These are phyloP conservation scores for Teratosphaeria destructans DNA, from an alignment of 2,329 filamentous ascomycete species.

Conservation along the genomic window DNA sequence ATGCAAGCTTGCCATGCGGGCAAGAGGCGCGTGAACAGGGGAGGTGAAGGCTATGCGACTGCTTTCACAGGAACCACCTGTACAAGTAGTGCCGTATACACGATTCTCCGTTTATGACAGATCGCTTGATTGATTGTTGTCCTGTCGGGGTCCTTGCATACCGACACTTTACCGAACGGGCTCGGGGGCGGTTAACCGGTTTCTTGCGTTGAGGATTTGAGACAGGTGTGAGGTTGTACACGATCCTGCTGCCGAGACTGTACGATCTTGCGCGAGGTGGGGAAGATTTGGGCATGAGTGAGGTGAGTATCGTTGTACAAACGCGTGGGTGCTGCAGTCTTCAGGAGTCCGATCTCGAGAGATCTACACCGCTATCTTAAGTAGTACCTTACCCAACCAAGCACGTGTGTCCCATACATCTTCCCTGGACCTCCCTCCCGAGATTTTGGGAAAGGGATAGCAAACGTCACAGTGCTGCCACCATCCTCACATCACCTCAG, in stretches of 20 bases:
- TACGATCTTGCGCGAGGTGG: neutral
- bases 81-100: neutral
- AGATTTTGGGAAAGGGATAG: neutral
- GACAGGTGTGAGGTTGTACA: neutral
- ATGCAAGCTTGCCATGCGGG: no score
- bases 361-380: neutral
- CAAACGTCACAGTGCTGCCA: neutral
- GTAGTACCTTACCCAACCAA: neutral
- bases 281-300: slow-evolving; percentile 1
- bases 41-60: neutral
- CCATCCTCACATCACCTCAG: neutral
- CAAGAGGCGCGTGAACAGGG: neutral
- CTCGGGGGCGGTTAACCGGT: neutral
- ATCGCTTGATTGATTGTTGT: neutral
- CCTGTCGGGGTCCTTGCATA: neutral
- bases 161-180: neutral
- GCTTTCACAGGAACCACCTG: no score
- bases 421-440: neutral
- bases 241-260: slow-evolving; percentile 28
- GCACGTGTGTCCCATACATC: neutral
- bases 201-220: neutral
- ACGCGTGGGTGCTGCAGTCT: neutral
- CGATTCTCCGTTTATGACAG: neutral
- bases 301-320: slow-evolving; percentile 4
- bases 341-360: neutral